Evolutionary conservation across 352 stramenopile species (phyloP), one percentile per base, ranked within the genome.

Genomic region (Pythium phragmitis): DNA sequence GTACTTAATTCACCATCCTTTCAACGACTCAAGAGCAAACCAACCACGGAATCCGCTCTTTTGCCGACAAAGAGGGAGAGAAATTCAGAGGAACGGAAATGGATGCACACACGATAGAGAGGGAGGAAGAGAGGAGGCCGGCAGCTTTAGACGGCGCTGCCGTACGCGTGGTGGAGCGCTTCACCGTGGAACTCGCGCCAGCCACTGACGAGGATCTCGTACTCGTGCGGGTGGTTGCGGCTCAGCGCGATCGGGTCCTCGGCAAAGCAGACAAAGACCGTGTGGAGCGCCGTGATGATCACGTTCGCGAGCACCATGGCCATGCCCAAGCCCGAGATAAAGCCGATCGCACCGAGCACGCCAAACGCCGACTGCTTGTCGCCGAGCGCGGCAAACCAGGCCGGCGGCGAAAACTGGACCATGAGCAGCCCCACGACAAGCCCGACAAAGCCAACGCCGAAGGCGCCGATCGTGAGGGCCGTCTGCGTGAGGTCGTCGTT

Each of bases 401-500:
- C 60, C 7, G 70, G 53, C 0, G 82, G 82, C 11, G 76, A 79
- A 61, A 92, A 91, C 43, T 83, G 74, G 36, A 85, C 83, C 63
- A 92, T 82, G 17, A 94, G 52, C 23, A 91, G 54, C 2, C 82
- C 85, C 53, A 90, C 53, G 21, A 90, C 77, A 8, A 87, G 52
- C 17, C 90, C 90, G 30, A 96, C 86, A 14, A 87, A 64, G 48
- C 90, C 90, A 19, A 96, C 87, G 6, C 85, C 87, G 33, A 97
- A 56, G 2, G 79, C 85, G 14, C 88, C 86, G 60, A 97, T 91
- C 21, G 75, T 87, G 41, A 97, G 75, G 4, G 89, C 84, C 2
- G 74, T 77, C 33, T 88, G 91, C 48, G 87, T 89, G 54, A 96
- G 75, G 68, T 96, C 87, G 67, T 96, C 88, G 62, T 94, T 96